Percentiles rank a stretch among this genome's conserved stretches.
Conservation (phyloP, 148 eudicot genomes). For the Fagopyrum homotropicum region DNA sequence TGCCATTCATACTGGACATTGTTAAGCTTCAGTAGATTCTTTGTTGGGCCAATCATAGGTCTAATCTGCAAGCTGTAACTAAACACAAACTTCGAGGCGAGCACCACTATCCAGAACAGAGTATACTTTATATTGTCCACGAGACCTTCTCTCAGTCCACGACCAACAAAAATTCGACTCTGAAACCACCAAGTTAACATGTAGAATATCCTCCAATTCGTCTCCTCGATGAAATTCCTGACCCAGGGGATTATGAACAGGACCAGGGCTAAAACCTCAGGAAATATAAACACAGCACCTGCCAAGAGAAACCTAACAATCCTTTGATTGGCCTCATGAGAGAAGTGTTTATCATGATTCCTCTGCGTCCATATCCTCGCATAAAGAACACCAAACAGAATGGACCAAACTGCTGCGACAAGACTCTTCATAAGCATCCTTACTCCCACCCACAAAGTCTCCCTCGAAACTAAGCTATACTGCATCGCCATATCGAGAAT, state of each 20-base stretch:
- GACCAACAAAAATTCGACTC: conserved; percentile 70
- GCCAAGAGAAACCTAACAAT: conserved; percentile 48
- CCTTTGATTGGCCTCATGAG: conserved; percentile 39
- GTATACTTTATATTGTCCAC: conserved; percentile 68
- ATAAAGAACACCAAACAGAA: conserved; percentile 57
- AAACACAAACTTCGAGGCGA: conserved; percentile 68
- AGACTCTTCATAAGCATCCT: conserved; percentile 69
- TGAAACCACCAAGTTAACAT: conserved; percentile 93
- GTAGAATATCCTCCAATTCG: conserved; percentile 79
- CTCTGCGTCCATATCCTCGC: conserved; percentile 55
- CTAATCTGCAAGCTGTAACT: conserved; percentile 77
- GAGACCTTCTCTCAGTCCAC: conserved; percentile 85
- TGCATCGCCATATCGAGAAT: conserved; percentile 70
- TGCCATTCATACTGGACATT: conserved; percentile 63
- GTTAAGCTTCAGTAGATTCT: conserved; percentile 32
- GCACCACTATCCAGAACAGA: conserved; percentile 78
- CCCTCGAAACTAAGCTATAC: conserved; percentile 68
- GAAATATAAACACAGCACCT: conserved; percentile 49
- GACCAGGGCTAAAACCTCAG: conserved; percentile 60
- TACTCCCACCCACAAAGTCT: conserved; percentile 60
- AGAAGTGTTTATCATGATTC: conserved; percentile 40
- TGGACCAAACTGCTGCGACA: conserved; percentile 54
- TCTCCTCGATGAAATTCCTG: conserved; percentile 68
- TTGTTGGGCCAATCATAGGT: conserved; percentile 75
- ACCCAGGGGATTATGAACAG: conserved; percentile 75